A percentile compares a stretch with the other conserved stretches of the same genome.
Conservation (phyloP, 495 filamentous ascomycete genomes). For the Aspergillus hancockii region DNA sequence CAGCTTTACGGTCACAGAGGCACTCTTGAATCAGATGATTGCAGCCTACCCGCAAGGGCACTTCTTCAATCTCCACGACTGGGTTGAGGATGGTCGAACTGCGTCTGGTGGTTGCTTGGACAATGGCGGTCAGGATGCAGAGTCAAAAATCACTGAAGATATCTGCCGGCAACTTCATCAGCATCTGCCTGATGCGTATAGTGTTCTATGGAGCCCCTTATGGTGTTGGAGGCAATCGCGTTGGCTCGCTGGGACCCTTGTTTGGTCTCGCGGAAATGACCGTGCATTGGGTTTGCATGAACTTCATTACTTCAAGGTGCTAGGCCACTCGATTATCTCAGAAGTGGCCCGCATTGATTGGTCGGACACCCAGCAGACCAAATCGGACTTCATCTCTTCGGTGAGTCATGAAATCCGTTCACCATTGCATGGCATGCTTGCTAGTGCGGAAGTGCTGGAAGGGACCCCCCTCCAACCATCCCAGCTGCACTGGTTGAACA, state of each 20-base stretch:
- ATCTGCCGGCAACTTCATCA: constrained; percentile 15
- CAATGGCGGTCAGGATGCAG: background rate
- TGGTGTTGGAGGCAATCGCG: constrained; percentile 61
- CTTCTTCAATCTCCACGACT: constrained; percentile 24
- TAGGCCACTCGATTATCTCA: constrained; percentile 62
- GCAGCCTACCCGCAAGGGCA: constrained; percentile 32
- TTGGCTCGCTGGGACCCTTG: constrained; percentile 62
- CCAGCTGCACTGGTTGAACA: constrained; percentile 58
- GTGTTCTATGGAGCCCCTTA: constrained; percentile 58
- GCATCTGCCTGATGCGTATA: constrained; percentile 51
- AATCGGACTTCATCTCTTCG: constrained; percentile 70
- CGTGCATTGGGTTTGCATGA: constrained; percentile 46
- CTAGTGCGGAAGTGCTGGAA: constrained; percentile 63
- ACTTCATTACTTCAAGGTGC: constrained; percentile 55
- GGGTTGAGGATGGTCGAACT: background rate
- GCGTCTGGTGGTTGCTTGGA: background rate
- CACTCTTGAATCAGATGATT: constrained; percentile 27
- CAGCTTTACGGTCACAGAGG: constrained; percentile 16
- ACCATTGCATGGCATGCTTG: constrained; percentile 69
- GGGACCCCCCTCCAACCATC: constrained; percentile 50
- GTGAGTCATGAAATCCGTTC: constrained; percentile 75
- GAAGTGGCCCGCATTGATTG: constrained; percentile 58
- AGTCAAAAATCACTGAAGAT: constrained; percentile 1
- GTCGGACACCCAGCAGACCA: constrained; percentile 51
- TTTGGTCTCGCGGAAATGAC: constrained; percentile 54